A percentile compares a stretch with the other conserved stretches of the same genome.
Conservation (phyloP, 1,139 yeast species). For the Insectozyma bohioensis region DNA sequence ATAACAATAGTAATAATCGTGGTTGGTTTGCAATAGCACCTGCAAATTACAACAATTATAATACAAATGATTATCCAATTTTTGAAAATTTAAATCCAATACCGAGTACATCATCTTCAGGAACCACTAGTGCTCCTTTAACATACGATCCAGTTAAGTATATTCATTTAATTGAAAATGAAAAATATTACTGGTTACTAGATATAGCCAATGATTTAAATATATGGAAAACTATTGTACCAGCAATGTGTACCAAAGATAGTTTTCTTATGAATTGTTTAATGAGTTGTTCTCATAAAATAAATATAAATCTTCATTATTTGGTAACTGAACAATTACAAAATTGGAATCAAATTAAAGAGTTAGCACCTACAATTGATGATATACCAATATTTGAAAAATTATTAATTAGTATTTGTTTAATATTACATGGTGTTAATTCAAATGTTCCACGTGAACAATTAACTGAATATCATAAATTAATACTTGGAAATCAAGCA, state of each 20-base stretch:
- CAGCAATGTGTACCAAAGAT: slow-evolving; percentile 27
- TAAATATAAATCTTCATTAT: slow-evolving; percentile 14
- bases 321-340: slow-evolving; percentile 21
- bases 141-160: too few species aligned
- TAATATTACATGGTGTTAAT: slow-evolving; percentile 25
- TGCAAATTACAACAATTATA: too few species aligned
- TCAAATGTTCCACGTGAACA: slow-evolving; percentile 10
- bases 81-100: too few species aligned
- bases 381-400: slow-evolving; percentile 17
- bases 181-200: slow-evolving; percentile 39
- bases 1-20: too few species aligned
- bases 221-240: slow-evolving; percentile 42
- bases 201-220: slow-evolving; percentile 40
- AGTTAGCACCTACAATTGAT: slow-evolving; percentile 1
- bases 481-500: slow-evolving; percentile 32
- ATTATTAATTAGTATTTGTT: slow-evolving; percentile 30
- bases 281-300: slow-evolving; percentile 26
- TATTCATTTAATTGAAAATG: slow-evolving; percentile 29
- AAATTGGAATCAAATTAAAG: slow-evolving; percentile 21
- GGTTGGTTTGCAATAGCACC: too few species aligned
- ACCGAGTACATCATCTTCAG: too few species aligned
- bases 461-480: slow-evolving; percentile 15
- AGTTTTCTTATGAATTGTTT: slow-evolving; percentile 33
- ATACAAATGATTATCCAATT: too few species aligned
- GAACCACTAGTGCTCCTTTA: too few species aligned